Evolutionary conservation across 345 rosid species (phyloP), one percentile per base, ranked within the genome.

Genomic region (Salix viminalis): DNA sequence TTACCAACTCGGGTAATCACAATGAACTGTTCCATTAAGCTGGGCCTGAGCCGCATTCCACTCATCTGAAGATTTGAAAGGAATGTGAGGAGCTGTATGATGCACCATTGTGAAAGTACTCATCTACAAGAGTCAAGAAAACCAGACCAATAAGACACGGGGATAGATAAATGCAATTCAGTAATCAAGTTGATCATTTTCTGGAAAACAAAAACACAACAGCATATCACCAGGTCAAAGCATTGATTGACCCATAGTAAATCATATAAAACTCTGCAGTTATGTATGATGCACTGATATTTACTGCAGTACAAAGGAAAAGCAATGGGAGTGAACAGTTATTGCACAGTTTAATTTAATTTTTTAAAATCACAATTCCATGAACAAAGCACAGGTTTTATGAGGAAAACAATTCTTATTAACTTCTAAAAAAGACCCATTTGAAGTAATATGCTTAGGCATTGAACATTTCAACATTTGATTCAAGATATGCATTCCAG

Each of bases 61-160:
- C 74, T 95, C 93, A 24, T 84, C 81, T 0, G 88, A 80, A 71
- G 87, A 75, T 83, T 91, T 95, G 87, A 93, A 93, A 69, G 99
- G 94, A 77, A 95, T 93, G 61, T 90, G 96, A 30, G 99, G 97
- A 72, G 99, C 97, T 1, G 99, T 91, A 83, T 91, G 99, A 87
- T 93, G 97, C 74, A 95, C 97, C 97, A 91, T 93, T 39, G 99
- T 95, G 86, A 91, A 95, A 61, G 97, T 95, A 81, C 99, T 95
- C 97, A 93, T 95, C 99, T 95, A 65, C 39, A 85, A 78, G 76
- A 44, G 61, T 36, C 56, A 73, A 48, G 71, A 46, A 67, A 67
- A 73, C 14, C 50, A 73, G 56, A 30, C 19, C 2, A 58, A 79
- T 64, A 23, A 73, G 80, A 36, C 32, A 50, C 72, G 70, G 24